Conservation (phyloP, 441 rosid genomes). For the Erodium moschatum region DNA sequence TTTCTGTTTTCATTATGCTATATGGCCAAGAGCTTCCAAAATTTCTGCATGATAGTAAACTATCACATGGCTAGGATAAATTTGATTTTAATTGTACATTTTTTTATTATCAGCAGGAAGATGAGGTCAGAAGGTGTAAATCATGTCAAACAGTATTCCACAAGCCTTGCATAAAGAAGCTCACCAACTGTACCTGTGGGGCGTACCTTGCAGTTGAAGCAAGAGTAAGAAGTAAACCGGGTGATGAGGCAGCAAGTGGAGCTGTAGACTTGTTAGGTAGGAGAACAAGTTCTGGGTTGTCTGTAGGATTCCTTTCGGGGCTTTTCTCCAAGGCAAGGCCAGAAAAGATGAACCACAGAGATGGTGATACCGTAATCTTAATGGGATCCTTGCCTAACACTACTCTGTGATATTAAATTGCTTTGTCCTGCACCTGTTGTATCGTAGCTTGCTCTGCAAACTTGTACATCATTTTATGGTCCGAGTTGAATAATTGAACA, state of each 20-base stretch:
- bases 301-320: constrained; percentile 46
- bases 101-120: constrained; percentile 51
- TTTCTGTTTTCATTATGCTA: not conserved
- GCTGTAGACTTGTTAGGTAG: constrained; percentile 32
- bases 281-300: constrained; percentile 36
- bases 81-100: constrained; percentile 19
- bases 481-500: constrained; percentile 4
- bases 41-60: constrained; percentile 2
- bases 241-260: constrained; percentile 23
- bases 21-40: not conserved
- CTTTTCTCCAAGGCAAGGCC: constrained; percentile 51
- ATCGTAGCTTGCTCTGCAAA: constrained; percentile 17
- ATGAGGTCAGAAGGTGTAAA: constrained; percentile 52
- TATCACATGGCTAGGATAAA: not conserved
- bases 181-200: constrained; percentile 62
- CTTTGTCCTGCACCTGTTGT: constrained; percentile 19
- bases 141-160: constrained; percentile 66
- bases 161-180: constrained; percentile 59
- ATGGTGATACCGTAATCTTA: constrained; percentile 41
- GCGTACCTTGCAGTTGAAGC: constrained; percentile 27
- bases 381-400: constrained; percentile 74
- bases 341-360: constrained; percentile 32
- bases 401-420: constrained; percentile 29
- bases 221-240: constrained; percentile 25
- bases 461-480: constrained; percentile 8